Evolutionary conservation across 2,329 filamentous ascomycete genomes (phyloP).

Genomic region (Hirsutella thompsonii): DNA sequence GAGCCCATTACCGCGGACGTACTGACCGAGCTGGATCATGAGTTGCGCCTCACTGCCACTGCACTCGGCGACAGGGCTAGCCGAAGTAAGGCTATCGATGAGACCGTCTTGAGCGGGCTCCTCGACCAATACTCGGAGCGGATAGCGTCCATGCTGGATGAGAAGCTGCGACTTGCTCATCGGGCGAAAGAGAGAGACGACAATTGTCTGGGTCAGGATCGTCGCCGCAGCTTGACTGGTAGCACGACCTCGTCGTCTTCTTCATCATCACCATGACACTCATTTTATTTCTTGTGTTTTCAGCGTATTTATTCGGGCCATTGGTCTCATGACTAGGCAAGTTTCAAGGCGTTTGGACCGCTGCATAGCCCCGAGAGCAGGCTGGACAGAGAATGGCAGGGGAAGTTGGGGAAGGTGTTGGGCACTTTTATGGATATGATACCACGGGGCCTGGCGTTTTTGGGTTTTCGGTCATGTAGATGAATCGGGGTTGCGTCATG

Average conservation of each 20-base stretch:
- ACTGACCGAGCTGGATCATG: conserved; percentile 50
- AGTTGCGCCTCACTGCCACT: conserved; percentile 48
- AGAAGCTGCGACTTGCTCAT: conserved; percentile 46
- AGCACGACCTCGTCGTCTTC: conserved; percentile 22
- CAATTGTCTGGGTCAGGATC: conserved; percentile 15
- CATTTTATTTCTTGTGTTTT: conserved; percentile 4
- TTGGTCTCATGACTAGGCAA: neutral
- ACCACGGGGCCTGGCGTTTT: conserved; percentile 21
- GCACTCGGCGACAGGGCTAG: conserved; percentile 45
- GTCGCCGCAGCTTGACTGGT: conserved; percentile 19
- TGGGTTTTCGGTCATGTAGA: conserved; percentile 2
- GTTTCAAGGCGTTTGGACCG: conserved; percentile 4
- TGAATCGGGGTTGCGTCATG: neutral
- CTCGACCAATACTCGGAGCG: conserved; percentile 66
- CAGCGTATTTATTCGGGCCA: neutral
- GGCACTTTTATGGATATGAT: conserved; percentile 19
- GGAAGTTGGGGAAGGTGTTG: conserved; percentile 7
- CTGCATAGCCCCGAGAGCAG: neutral
- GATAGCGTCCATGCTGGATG: conserved; percentile 57
- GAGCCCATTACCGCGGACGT: conserved; percentile 43
- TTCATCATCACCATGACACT: conserved; percentile 10
- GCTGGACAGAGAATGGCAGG: neutral
- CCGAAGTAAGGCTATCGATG: conserved; percentile 40
- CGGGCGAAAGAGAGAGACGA: conserved; percentile 18
- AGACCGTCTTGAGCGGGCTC: conserved; percentile 47